phyloP scores from a whole-genome alignment of 2,329 filamentous ascomycete genomes.

The Pseudopithomyces chartarum region DNA sequence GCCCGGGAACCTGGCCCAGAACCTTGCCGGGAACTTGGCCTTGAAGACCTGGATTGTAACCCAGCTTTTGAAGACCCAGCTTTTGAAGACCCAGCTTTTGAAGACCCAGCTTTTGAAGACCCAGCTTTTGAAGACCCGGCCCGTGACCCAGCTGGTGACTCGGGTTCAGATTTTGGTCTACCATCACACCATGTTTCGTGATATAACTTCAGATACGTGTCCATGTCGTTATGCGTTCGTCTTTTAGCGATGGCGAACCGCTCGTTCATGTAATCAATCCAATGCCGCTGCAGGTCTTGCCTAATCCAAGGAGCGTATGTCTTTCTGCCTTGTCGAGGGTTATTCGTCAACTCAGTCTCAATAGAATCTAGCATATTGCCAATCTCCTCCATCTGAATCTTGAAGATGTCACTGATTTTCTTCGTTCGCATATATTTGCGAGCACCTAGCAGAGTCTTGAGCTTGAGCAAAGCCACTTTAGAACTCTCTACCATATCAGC shows the following conservation, averaged over 20 bases:
- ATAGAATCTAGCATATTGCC: background rate
- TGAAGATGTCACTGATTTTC: background rate
- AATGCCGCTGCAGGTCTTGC: slow-evolving; percentile 1
- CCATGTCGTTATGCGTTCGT: slow-evolving; percentile 2
- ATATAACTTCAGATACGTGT: slow-evolving; percentile 2
- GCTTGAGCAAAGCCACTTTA: slow-evolving; percentile 7
- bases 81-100: background rate
- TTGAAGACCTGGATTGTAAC: background rate
- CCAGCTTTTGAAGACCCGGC: background rate
- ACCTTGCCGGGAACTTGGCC: background rate
- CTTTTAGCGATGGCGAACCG: slow-evolving; percentile 6
- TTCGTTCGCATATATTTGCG: slow-evolving; percentile 6
- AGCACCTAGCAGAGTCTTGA: slow-evolving; percentile 7
- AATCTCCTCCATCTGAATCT: slow-evolving; percentile 4
- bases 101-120: background rate
- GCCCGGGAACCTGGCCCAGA: background rate
- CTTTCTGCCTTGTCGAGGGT: background rate
- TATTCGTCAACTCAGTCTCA: slow-evolving; percentile 1
- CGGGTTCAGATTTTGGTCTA: background rate
- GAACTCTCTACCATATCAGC: background rate
- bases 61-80: background rate
- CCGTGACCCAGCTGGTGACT: background rate
- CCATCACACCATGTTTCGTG: slow-evolving; percentile 1
- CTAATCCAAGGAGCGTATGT: background rate
- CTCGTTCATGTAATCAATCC: slow-evolving; percentile 9